Evolutionary conservation across 371 early-diverging fungal genomes (phyloP).

Genomic region (Haplosporangium sp.): DNA sequence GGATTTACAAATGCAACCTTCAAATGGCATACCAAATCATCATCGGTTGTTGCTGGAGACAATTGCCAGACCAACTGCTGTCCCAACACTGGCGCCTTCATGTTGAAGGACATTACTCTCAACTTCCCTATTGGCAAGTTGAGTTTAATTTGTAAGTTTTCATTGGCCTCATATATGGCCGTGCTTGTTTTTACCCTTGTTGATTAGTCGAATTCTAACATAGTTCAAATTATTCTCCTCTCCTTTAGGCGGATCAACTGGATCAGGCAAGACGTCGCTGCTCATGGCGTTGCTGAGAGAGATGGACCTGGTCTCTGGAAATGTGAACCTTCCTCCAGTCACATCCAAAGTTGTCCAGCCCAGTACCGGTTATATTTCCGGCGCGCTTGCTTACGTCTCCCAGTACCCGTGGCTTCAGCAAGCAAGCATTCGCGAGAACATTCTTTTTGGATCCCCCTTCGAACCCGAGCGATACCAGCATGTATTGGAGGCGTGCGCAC

Average conservation of each 20-base stretch:
- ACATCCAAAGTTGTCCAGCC: conserved; percentile 30
- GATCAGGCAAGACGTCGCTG: conserved; percentile 73
- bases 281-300: conserved; percentile 77
- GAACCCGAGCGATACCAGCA: conserved; percentile 72
- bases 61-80: not conserved
- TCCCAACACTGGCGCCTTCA: conserved; percentile 28
- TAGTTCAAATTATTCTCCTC: no score
- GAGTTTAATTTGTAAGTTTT: conserved; percentile 41
- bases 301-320: conserved; percentile 63
- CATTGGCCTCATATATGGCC: no score
- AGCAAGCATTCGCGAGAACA: conserved; percentile 84
- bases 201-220: no score
- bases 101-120: conserved; percentile 33
- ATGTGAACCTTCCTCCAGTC: conserved; percentile 57
- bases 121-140: conserved; percentile 45
- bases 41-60: not conserved
- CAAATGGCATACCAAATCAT: conserved; percentile 56
- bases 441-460: conserved; percentile 81
- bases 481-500: conserved; percentile 69
- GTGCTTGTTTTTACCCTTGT: conserved; percentile 47
- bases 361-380: conserved; percentile 52
- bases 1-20: conserved; percentile 64
- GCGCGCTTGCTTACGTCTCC: conserved; percentile 78
- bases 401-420: conserved; percentile 91
- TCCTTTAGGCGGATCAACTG: conserved; percentile 64